These are phyloP conservation scores for Scleroderma bovista DNA, from an alignment of 768 basidiomycete genomes.

Conservation along the genomic window DNA sequence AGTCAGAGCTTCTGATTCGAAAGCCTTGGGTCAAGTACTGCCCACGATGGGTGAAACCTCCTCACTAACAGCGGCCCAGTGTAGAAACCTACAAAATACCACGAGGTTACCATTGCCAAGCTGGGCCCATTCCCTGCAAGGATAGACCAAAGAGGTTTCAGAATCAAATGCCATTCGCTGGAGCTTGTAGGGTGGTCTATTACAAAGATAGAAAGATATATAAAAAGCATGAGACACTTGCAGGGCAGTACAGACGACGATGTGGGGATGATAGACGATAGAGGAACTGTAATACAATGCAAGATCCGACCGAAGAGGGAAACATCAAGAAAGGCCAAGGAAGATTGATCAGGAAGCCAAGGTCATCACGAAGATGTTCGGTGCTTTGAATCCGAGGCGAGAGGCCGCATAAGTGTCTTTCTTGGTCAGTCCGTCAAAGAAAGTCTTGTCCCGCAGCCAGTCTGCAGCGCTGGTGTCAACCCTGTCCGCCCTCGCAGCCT, in stretches of 20 bases:
- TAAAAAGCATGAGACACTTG: background rate
- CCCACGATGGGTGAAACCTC: too few relatives aligned
- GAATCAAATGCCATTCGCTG: background rate
- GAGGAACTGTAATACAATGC: background rate
- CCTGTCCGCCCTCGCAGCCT: background rate
- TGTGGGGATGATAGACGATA: background rate
- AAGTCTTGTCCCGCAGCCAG: constrained; percentile 70
- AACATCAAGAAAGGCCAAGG: too few relatives aligned
- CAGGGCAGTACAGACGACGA: background rate
- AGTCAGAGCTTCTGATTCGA: too few relatives aligned
- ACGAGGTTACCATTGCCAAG: background rate
- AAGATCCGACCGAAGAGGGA: background rate
- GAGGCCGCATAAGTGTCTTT: constrained; percentile 54
- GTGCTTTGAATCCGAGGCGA: constrained; percentile 70
- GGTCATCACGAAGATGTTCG: constrained; percentile 75
- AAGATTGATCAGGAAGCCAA: constrained; percentile 18
- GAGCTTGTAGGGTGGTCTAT: background rate
- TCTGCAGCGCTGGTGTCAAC: constrained; percentile 35
- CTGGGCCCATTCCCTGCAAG: background rate
- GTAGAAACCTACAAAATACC: too few relatives aligned
- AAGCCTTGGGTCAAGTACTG: too few relatives aligned
- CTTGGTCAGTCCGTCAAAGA: constrained; percentile 58
- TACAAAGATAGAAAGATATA: background rate
- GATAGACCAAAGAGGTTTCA: background rate
- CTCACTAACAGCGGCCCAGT: too few relatives aligned